Conservation (phyloP, 148 eudicot genomes). For the Camellia japonica region DNA sequence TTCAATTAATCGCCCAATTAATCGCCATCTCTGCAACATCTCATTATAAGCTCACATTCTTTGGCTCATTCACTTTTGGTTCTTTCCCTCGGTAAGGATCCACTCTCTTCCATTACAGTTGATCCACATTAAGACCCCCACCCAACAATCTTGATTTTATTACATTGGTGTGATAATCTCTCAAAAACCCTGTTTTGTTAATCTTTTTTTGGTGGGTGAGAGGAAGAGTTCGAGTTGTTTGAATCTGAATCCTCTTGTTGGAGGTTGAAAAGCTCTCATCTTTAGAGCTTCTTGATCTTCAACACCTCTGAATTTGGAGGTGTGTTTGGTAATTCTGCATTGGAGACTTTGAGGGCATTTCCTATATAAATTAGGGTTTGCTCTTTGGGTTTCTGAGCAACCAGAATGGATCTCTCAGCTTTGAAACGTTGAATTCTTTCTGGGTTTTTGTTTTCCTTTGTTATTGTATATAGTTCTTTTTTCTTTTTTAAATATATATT, state of each 20-base stretch:
- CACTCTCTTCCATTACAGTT: slow-evolving; percentile 10
- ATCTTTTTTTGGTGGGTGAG: slow-evolving; percentile 15
- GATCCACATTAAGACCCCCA: no score
- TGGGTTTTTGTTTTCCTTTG: slow-evolving; percentile 7
- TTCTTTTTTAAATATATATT: neutral
- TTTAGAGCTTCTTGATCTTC: slow-evolving; percentile 10
- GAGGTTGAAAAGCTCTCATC: neutral
- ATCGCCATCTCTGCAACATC: slow-evolving; percentile 26
- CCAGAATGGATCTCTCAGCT: neutral
- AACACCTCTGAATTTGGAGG: neutral
- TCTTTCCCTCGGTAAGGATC: slow-evolving; percentile 71
- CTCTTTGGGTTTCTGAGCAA: slow-evolving; percentile 6
- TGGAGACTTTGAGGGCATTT: neutral
- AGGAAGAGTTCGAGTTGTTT: neutral
- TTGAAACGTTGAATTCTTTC: slow-evolving; percentile 4
- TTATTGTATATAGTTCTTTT: neutral
- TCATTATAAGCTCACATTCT: slow-evolving; percentile 31
- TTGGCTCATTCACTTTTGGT: slow-evolving; percentile 40
- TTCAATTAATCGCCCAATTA: slow-evolving; percentile 18
- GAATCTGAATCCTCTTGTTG: slow-evolving; percentile 11
- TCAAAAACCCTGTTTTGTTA: slow-evolving; percentile 8
- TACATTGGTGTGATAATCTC: slow-evolving; percentile 9
- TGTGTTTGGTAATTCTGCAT: neutral
- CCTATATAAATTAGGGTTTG: slow-evolving; percentile 11
- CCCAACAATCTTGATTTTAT: neutral